Conservation (phyloP, 495 filamentous ascomycete species). For the Viridothelium virens region DNA sequence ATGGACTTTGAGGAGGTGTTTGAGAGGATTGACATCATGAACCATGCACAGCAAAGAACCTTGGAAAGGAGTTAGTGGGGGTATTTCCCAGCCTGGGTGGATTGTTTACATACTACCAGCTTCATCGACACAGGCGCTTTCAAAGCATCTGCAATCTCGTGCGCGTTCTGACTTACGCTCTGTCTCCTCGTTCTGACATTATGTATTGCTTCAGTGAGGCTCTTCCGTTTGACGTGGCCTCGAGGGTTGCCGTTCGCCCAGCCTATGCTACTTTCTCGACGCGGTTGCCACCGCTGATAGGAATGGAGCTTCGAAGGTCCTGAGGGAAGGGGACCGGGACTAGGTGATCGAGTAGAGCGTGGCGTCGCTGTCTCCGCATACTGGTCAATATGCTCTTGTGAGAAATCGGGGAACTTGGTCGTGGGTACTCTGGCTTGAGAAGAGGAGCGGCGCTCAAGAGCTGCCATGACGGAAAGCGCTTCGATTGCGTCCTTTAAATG, state of each 20-base stretch:
- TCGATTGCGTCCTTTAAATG: neutral
- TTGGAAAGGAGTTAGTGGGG: constrained; percentile 35
- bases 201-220: constrained; percentile 74
- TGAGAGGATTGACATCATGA: constrained; percentile 84
- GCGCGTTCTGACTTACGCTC: constrained; percentile 84
- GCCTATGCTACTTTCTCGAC: constrained; percentile 42
- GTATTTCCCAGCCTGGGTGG: neutral
- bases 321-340: constrained; percentile 20
- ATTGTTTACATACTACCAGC: constrained; percentile 62
- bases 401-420: constrained; percentile 27
- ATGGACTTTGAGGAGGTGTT: constrained; percentile 98
- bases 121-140: constrained; percentile 82
- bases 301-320: constrained; percentile 23
- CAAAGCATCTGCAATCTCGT: constrained; percentile 85
- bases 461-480: constrained; percentile 2
- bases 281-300: constrained; percentile 42
- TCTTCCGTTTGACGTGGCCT: constrained; percentile 66
- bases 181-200: constrained; percentile 67
- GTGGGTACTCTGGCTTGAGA: constrained; percentile 18
- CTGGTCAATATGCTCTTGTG: constrained; percentile 15
- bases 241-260: constrained; percentile 41
- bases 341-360: constrained; percentile 10
- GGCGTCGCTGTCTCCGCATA: constrained; percentile 11
- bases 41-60: constrained; percentile 83
- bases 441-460: constrained; percentile 23